Evolutionary conservation across 495 filamentous ascomycete genomes (phyloP).

Genomic region (Pyrenopolyporus hunteri): DNA sequence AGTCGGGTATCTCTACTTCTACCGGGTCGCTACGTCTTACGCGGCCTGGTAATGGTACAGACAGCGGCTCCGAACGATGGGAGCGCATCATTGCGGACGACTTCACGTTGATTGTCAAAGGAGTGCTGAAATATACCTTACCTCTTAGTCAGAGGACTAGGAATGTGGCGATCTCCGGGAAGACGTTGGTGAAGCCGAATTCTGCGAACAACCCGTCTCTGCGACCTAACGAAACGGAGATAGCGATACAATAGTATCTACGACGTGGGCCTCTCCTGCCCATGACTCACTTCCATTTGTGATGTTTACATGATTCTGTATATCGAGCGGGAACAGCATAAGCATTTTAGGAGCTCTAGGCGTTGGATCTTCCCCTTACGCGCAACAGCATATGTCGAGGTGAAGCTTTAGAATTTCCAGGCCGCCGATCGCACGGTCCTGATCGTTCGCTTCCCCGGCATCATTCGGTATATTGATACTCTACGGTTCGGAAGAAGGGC

Average conservation of each 20-base stretch:
- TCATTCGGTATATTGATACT: conserved; percentile 25
- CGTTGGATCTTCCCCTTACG: conserved; percentile 40
- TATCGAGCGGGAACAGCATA: conserved; percentile 43
- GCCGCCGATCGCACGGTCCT: conserved; percentile 7
- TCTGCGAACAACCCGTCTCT: conserved; percentile 52
- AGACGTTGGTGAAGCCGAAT: conserved; percentile 57
- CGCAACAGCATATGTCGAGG: conserved; percentile 8
- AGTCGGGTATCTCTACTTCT: conserved; percentile 66
- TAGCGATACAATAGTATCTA: conserved; percentile 32
- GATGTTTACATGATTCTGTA: conserved; percentile 39
- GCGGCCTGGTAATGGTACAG: conserved; percentile 87
- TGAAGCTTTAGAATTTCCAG: neutral
- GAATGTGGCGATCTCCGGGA: conserved; percentile 57
- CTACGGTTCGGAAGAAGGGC: conserved; percentile 26
- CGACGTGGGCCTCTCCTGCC: conserved; percentile 37
- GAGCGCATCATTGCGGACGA: conserved; percentile 87
- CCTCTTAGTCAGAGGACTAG: conserved; percentile 76
- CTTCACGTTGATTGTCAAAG: conserved; percentile 89
- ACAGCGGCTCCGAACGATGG: conserved; percentile 87
- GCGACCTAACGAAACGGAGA: conserved; percentile 43
- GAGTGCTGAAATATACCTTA: conserved; percentile 85
- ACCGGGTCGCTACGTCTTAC: conserved; percentile 80
- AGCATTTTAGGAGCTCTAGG: conserved; percentile 42
- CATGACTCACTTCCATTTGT: conserved; percentile 42
- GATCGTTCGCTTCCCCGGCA: conserved; percentile 21